Evolutionary conservation across 768 basidiomycete species (phyloP), one percentile per base, ranked within the genome.

Genomic region (Kondoa subrosea): DNA sequence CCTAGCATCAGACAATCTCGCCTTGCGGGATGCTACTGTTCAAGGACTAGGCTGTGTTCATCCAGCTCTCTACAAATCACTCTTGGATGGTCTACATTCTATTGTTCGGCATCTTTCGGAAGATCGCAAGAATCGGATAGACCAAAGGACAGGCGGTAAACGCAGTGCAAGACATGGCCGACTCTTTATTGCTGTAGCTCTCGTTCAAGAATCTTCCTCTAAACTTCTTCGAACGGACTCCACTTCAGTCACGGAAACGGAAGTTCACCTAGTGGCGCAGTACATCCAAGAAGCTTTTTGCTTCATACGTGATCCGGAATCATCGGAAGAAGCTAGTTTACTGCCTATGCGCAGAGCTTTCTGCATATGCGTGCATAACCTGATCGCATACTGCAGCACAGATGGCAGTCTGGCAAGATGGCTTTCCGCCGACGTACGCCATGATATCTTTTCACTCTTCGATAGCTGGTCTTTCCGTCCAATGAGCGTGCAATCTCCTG

Each of bases 1-100:
- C 75, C 81, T 96, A 66, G 87, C 89, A 70, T 88, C 87, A 3
- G 91, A 93, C 72, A 85, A 87, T 73, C 83, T 83, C 1, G 79
- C 83, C 12, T 91, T 92, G 76, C 84, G 89, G 65, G 88, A 91
- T 75, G 85, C 87, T 0, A 89, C 88, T 15, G 89, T 92, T 12
- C 79, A 88, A 40, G 89, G 90, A 68, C 87, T 96, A 74, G 91
- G 91, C 73, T 85, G 87, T 29, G 87, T 93, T 72, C 88, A 88
- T 3, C 80, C 84, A 14, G 81, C 79, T 71, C 84, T 84, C 0
- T 91, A 92, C 76, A 83, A 86, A 12, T 84, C 87, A 33, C 80
- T 95, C 26, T 79, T 92, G 21, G 90, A 92, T 71, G 88, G 91
- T 69, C 82, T 95, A 33, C 86, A 85, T 69, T 81, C 85, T 3